phyloP scores from a whole-genome alignment of 106 monocot species.

The Platanthera guangdongensis region DNA sequence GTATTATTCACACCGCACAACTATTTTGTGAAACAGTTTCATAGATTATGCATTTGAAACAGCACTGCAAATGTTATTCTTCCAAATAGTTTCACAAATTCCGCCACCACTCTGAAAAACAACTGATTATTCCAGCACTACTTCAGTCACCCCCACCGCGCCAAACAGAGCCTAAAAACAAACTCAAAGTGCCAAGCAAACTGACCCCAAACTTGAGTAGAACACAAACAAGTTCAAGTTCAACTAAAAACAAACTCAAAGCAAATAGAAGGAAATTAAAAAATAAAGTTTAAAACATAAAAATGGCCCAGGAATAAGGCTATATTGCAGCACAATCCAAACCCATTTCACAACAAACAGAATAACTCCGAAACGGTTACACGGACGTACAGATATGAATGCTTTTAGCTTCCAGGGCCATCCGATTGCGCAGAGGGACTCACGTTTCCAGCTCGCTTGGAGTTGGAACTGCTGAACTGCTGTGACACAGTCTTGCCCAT shows the following conservation, averaged over 20 bases:
- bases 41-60: too few relatives aligned
- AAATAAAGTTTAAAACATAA: background rate
- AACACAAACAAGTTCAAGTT: background rate
- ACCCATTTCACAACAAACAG: background rate
- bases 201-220: too few relatives aligned
- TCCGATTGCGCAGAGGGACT: background rate
- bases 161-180: too few relatives aligned
- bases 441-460: slow-evolving; percentile 31
- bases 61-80: too few relatives aligned
- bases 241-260: background rate
- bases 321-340: background rate
- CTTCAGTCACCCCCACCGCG: too few relatives aligned
- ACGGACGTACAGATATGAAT: background rate
- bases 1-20: too few relatives aligned
- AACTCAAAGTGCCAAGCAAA: too few relatives aligned
- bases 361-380: background rate
- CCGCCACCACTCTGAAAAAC: too few relatives aligned
- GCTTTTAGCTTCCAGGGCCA: slow-evolving; percentile 8
- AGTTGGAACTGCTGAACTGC: slow-evolving; percentile 23
- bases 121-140: too few relatives aligned
- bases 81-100: too few relatives aligned
- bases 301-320: background rate
- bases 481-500: slow-evolving; percentile 53
- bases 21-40: too few relatives aligned
- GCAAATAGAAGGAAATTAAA: background rate